These are phyloP conservation scores for Ashbya aceris DNA, from an alignment of 1,139 yeast species.

Conservation along the genomic window DNA sequence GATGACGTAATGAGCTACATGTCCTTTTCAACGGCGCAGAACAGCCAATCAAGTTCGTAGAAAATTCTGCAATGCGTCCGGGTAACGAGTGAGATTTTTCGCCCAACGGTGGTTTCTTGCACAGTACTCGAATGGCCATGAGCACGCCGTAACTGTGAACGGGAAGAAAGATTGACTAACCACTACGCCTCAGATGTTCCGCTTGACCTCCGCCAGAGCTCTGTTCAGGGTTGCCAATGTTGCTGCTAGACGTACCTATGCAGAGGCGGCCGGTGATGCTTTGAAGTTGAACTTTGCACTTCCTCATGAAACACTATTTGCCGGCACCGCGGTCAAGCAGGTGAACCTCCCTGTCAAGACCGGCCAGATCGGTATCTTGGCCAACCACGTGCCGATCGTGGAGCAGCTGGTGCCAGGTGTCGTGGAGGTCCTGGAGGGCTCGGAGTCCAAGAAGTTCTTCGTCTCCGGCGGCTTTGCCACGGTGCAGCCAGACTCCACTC, in stretches of 20 bases:
- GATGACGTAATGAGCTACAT: too few relatives aligned
- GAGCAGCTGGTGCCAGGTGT: constrained; percentile 97
- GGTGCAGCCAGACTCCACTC: constrained; percentile 87
- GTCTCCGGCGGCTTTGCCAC: constrained; percentile 97
- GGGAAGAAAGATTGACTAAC: too few relatives aligned
- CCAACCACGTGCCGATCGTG: constrained; percentile 96
- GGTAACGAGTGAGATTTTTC: too few relatives aligned
- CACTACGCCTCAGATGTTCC: constrained; percentile 13
- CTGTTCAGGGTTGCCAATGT: constrained; percentile 51
- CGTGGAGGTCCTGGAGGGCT: constrained; percentile 82
- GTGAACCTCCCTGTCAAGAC: constrained; percentile 94
- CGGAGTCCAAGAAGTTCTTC: constrained; percentile 67
- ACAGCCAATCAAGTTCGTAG: too few relatives aligned
- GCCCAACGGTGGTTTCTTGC: too few relatives aligned
- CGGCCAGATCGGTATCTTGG: constrained; percentile 95
- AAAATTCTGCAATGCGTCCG: too few relatives aligned
- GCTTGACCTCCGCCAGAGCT: constrained; percentile 35
- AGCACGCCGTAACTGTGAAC: too few relatives aligned
- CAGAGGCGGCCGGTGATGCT: constrained; percentile 76
- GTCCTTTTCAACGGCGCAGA: too few relatives aligned
- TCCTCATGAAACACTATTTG: constrained; percentile 55
- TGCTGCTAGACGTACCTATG: constrained; percentile 72
- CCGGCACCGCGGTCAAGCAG: constrained; percentile 46
- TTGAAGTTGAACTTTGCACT: constrained; percentile 84
- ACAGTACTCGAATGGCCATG: too few relatives aligned